These are phyloP conservation scores for Tetrapisispora phaffii DNA, from an alignment of 805 yeast genomes.

Conservation along the genomic window DNA sequence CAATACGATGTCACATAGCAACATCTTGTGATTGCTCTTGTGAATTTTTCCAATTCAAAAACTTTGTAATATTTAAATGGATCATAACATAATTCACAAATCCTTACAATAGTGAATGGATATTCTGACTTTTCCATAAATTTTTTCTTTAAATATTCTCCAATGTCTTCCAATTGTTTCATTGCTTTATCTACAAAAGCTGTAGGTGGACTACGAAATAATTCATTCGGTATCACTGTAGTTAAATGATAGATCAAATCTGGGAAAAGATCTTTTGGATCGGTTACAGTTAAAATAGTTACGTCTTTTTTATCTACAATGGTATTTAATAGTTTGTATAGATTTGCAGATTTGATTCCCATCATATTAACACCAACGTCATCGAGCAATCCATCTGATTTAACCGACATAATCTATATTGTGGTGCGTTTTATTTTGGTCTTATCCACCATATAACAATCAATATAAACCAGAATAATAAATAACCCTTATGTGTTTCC, in stretches of 20 bases:
- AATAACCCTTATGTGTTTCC: too few species aligned
- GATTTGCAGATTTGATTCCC: constrained; percentile 1
- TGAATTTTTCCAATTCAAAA: constrained; percentile 33
- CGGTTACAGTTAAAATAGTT: constrained; percentile 5
- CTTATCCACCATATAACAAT: too few species aligned
- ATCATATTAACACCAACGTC: constrained; percentile 4
- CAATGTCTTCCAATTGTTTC: constrained; percentile 7
- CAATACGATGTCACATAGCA: constrained; percentile 16
- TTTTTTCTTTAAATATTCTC: constrained; percentile 9
- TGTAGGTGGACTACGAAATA: constrained; percentile 7
- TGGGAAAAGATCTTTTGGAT: constrained; percentile 12
- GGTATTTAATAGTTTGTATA: constrained; percentile 6
- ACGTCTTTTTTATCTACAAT: constrained; percentile 12
- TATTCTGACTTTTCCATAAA: constrained; percentile 13
- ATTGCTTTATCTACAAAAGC: constrained; percentile 2
- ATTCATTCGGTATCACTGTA: constrained; percentile 19
- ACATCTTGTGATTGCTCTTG: constrained; percentile 34
- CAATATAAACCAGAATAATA: too few species aligned
- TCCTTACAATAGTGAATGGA: constrained; percentile 42
- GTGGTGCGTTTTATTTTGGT: too few species aligned
- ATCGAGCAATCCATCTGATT: background rate
- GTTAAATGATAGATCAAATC: constrained; percentile 18
- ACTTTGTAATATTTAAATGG: constrained; percentile 35
- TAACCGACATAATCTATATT: too few species aligned
- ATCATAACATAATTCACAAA: constrained; percentile 38